Percentiles rank a stretch among this genome's conserved stretches.
phyloP scores from a whole-genome alignment of 106 monocot genomes.

The Ottelia alismoides region DNA sequence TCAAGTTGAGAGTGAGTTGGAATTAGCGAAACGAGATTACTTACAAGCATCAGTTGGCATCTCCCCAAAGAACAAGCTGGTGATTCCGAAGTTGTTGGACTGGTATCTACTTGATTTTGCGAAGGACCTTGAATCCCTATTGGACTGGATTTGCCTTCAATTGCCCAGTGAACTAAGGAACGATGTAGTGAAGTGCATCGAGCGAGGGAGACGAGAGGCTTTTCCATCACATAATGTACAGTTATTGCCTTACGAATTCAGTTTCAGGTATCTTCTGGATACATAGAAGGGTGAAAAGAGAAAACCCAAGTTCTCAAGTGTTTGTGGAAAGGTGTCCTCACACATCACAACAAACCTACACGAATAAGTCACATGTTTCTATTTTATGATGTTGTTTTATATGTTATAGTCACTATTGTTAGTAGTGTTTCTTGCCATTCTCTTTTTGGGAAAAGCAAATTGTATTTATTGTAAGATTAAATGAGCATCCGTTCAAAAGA shows the following conservation, averaged over 20 bases:
- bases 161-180: conserved; percentile 35
- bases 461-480: too few relatives aligned
- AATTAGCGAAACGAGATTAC: conserved; percentile 78
- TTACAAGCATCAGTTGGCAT: conserved; percentile 83
- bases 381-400: too few relatives aligned
- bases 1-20: conserved; percentile 71
- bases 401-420: too few relatives aligned
- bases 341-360: too few relatives aligned
- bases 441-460: too few relatives aligned
- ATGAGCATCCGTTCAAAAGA: too few relatives aligned
- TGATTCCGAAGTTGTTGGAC: conserved; percentile 82
- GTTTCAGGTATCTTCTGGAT: conserved; percentile 52
- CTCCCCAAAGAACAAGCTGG: conserved; percentile 30
- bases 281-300: too few relatives aligned
- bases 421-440: too few relatives aligned
- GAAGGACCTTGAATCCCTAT: conserved; percentile 70
- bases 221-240: conserved; percentile 8
- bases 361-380: too few relatives aligned
- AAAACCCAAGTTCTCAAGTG: too few relatives aligned
- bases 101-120: conserved; percentile 95
- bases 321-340: too few relatives aligned
- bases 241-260: conserved; percentile 55
- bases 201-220: conserved; percentile 17
- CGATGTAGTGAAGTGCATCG: conserved; percentile 44
- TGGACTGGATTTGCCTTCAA: conserved; percentile 92